phyloP scores from a whole-genome alignment of 2,329 filamentous ascomycete species.

The Trichoderma koningiopsis region DNA sequence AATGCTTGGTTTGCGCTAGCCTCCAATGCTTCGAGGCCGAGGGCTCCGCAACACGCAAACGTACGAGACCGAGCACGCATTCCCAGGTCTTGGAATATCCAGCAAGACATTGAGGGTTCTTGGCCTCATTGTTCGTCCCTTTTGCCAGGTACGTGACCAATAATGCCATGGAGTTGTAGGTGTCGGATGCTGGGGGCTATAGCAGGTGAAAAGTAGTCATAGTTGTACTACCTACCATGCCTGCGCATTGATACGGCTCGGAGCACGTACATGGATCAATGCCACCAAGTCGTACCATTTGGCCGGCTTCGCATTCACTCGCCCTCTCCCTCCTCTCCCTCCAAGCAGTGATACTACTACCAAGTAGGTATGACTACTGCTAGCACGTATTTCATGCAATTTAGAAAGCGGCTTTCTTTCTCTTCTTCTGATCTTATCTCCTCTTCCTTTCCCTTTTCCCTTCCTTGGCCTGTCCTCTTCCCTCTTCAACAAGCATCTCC shows the following conservation, averaged over 20 bases:
- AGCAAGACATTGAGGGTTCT: constrained; percentile 4
- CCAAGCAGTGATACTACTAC: not conserved
- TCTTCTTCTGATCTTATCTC: not conserved
- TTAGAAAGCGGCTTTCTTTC: not conserved
- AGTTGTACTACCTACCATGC: not conserved
- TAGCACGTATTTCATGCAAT: not conserved
- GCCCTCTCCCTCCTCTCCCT: not conserved
- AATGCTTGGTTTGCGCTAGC: constrained; percentile 9
- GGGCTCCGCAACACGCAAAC: constrained; percentile 19
- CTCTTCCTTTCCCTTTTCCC: not conserved
- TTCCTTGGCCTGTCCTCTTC: not conserved
- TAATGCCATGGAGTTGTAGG: not conserved
- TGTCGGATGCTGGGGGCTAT: too few relatives aligned
- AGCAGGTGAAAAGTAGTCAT: not conserved
- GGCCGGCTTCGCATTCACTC: not conserved
- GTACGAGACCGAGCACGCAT: constrained; percentile 3
- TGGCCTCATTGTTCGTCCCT: constrained; percentile 9
- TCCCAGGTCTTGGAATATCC: not conserved
- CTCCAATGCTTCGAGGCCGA: constrained; percentile 12
- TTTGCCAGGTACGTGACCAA: not conserved
- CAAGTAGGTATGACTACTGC: not conserved
- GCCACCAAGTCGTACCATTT: constrained; percentile 9
- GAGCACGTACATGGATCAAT: not conserved
- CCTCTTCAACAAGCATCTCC: not conserved
- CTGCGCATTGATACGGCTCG: not conserved